These are phyloP conservation scores for Ammopiptanthus mongolicus DNA, from an alignment of 306 rosid species.

Conservation along the genomic window DNA sequence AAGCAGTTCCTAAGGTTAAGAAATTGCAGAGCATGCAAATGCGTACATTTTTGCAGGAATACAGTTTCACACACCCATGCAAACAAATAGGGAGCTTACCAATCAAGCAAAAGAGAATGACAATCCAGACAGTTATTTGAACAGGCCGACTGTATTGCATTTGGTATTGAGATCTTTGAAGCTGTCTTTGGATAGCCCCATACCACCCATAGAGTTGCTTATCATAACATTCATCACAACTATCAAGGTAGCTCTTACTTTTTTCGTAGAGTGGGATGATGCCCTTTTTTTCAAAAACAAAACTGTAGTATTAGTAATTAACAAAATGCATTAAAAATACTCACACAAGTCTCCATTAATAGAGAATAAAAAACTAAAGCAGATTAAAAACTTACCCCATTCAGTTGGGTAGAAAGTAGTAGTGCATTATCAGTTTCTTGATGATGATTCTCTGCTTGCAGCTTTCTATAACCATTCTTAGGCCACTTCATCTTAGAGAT, in stretches of 20 bases:
- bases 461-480: constrained; percentile 76
- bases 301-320: background rate
- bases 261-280: constrained; percentile 42
- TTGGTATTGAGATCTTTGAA: constrained; percentile 89
- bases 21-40: constrained; percentile 5
- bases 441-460: constrained; percentile 45
- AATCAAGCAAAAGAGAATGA: constrained; percentile 62
- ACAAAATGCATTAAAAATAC: background rate
- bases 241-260: constrained; percentile 62
- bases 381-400: constrained; percentile 52
- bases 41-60: background rate
- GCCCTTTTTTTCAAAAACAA: constrained; percentile 33
- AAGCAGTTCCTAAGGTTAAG: background rate
- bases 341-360: background rate
- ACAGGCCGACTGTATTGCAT: constrained; percentile 77
- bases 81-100: constrained; percentile 52
- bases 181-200: constrained; percentile 77
- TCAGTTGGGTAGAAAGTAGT: constrained; percentile 44
- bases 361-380: background rate
- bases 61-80: background rate
- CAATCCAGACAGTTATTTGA: constrained; percentile 51
- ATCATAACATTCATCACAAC: constrained; percentile 62
- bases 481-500: constrained; percentile 71
- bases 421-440: constrained; percentile 43
- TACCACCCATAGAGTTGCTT: constrained; percentile 89